Percentiles rank a stretch among this genome's conserved stretches.
These are phyloP conservation scores for Phlegmacium glaucopus DNA, from an alignment of 768 basidiomycete genomes.

Conservation along the genomic window DNA sequence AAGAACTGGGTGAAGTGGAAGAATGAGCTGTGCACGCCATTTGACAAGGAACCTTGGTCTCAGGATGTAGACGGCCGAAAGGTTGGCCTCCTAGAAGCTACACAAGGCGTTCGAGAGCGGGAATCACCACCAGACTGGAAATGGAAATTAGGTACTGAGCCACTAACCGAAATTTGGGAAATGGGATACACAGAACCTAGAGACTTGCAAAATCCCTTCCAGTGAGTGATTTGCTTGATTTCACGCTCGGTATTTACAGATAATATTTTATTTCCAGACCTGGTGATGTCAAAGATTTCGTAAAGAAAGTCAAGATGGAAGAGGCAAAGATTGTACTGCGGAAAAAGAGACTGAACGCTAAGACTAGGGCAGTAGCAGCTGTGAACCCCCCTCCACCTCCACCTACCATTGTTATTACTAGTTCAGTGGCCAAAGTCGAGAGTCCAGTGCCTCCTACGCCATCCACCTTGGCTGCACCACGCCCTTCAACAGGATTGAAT, in stretches of 20 bases:
- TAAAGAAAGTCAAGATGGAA: slow-evolving; percentile 66
- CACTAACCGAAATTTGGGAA: slow-evolving; percentile 80
- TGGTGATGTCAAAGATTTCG: slow-evolving; percentile 72
- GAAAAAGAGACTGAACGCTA: slow-evolving; percentile 35
- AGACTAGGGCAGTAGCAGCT: slow-evolving; percentile 24
- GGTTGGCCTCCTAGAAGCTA: slow-evolving; percentile 62
- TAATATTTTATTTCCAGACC: slow-evolving; percentile 40
- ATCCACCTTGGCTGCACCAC: slow-evolving; percentile 20
- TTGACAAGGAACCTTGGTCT: slow-evolving; percentile 70
- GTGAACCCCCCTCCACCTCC: slow-evolving; percentile 10
- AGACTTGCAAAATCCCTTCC: slow-evolving; percentile 65
- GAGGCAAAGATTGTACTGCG: slow-evolving; percentile 59
- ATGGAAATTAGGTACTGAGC: slow-evolving; percentile 62
- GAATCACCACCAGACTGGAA: slow-evolving; percentile 60
- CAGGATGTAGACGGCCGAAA: slow-evolving; percentile 44
- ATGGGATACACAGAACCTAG: slow-evolving; percentile 67
- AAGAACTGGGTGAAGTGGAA: slow-evolving; percentile 93
- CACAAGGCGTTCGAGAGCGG: slow-evolving; percentile 43
- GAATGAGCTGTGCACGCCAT: slow-evolving; percentile 74
- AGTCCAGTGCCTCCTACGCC: background rate
- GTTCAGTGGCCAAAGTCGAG: slow-evolving; percentile 5
- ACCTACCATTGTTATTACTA: slow-evolving; percentile 11
- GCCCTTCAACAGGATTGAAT: slow-evolving; percentile 24
- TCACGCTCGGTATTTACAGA: slow-evolving; percentile 2
- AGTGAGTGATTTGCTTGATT: slow-evolving; percentile 17